Conservation (phyloP, 2,329 filamentous ascomycete genomes). For the Magnaporthales sp. region DNA sequence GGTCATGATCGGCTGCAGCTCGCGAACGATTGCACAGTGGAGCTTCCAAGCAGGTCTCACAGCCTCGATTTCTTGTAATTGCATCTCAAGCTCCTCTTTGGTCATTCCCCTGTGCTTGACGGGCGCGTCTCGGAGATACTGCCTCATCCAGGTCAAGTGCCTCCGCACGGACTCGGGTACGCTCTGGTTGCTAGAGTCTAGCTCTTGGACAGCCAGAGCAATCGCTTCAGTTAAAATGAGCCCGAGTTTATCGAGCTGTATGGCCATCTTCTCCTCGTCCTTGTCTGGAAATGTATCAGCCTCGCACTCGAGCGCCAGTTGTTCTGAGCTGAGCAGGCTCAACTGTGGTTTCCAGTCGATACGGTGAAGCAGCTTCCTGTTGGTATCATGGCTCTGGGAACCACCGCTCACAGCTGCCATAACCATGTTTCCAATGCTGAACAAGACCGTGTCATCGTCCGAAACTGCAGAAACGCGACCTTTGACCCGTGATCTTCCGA, state of each 20-base stretch:
- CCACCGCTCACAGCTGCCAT: background rate
- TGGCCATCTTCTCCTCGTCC: background rate
- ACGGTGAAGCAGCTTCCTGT: background rate
- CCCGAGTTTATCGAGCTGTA: background rate
- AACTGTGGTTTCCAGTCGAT: background rate
- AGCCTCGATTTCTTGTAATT: background rate
- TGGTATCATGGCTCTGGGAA: background rate
- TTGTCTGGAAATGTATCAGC: background rate
- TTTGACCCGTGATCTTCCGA: background rate
- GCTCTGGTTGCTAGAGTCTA: background rate
- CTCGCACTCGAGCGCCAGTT: background rate
- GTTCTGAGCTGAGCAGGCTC: background rate
- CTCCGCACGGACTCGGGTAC: background rate
- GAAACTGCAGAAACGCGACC: background rate
- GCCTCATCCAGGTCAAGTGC: background rate
- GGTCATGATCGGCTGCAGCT: slow-evolving; percentile 13
- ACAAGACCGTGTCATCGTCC: background rate
- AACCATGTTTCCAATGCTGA: background rate
- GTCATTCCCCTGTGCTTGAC: background rate
- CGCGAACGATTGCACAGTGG: background rate
- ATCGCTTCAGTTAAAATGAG: background rate
- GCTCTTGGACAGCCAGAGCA: background rate
- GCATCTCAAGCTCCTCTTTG: background rate
- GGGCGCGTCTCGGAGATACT: background rate
- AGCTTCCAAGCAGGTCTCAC: background rate